Base-by-base conservation (phyloP, 768 basidiomycete species). In the Tricholoma sp. region DNA sequence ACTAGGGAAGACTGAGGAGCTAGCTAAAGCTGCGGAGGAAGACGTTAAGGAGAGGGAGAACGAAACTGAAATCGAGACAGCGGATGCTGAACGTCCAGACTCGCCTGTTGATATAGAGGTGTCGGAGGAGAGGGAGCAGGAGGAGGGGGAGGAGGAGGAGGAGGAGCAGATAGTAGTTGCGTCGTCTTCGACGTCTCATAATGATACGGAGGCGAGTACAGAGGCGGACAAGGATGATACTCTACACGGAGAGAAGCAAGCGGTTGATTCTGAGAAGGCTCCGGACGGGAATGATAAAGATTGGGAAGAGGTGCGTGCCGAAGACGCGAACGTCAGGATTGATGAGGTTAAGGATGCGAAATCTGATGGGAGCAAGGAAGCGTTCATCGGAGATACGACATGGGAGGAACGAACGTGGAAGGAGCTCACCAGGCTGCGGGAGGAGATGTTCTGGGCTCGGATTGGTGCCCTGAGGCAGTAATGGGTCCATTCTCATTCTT, bases 381-480 rank as follows among this genome's bases (percentile, higher is more conserved):
- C 73, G 27, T 89, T 81, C 58, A 76, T 89, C 24, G 81, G 84
- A 12, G 82, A 88, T 47, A 72, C 78, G 27, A 89, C 86, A 4
- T 93, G 92, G 91, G 91, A 93, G 69, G 91, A 93, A 67, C 78
- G 84, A 52, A 85, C 88, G 18, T 94, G 91, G 90, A 87, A 85
- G 64, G 88, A 91, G 71, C 67, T 94, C 18, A 77, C 83, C 16
- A 77, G 77, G 45, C 68, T 94, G 61, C 81, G 84, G 58, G 89
- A 93, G 68, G 86, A 89, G 43, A 88, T 94, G 89, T 94, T 89
- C 68, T 93, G 84, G 87, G 88, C 91, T 19, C 74, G 92, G 54
- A 71, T 91, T 49, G 91, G 91, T 0, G 83, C 79, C 0, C 52
- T 73, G 21, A 65, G 67, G 46, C 65, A 65, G 46, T 72, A 55